These are phyloP conservation scores for Lavandula angustifolia DNA, from an alignment of 257 asterid species.

Conservation along the genomic window DNA sequence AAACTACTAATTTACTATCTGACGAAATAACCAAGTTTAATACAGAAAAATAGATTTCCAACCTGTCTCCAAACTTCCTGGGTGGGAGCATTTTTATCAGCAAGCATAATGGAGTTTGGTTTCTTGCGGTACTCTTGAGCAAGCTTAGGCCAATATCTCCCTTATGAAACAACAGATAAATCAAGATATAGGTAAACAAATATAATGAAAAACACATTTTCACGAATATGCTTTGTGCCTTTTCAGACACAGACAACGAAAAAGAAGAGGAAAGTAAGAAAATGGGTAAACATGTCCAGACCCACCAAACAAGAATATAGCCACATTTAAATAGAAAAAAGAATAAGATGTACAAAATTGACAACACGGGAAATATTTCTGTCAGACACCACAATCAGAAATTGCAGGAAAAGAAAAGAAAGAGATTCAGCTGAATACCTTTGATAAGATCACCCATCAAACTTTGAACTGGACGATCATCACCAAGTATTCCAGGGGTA, in stretches of 20 bases:
- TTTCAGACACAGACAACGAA: not conserved
- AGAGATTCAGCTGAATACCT: constrained; percentile 48
- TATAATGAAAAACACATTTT: constrained; percentile 9
- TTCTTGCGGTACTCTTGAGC: constrained; percentile 77
- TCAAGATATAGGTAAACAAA: constrained; percentile 1
- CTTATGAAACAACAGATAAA: constrained; percentile 42
- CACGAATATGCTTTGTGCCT: not conserved
- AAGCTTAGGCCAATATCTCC: constrained; percentile 81
- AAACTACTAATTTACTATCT: constrained; percentile 10
- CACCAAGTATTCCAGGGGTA: constrained; percentile 74
- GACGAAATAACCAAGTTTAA: constrained; percentile 19
- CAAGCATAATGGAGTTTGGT: constrained; percentile 84
- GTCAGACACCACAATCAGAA: constrained; percentile 21
- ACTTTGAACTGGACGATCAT: constrained; percentile 85
- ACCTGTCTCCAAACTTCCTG: constrained; percentile 96
- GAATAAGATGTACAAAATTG: constrained; percentile 14
- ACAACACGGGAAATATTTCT: not conserved
- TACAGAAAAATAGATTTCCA: constrained; percentile 27
- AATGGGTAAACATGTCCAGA: constrained; percentile 20
- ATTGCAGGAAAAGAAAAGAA: constrained; percentile 4
- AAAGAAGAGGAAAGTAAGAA: not conserved
- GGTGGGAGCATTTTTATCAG: constrained; percentile 98
- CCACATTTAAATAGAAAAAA: constrained; percentile 12
- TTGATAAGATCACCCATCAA: constrained; percentile 97
- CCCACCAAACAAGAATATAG: constrained; percentile 25